phyloP scores from a whole-genome alignment of 306 rosid species.

The Rubus idaeus region DNA sequence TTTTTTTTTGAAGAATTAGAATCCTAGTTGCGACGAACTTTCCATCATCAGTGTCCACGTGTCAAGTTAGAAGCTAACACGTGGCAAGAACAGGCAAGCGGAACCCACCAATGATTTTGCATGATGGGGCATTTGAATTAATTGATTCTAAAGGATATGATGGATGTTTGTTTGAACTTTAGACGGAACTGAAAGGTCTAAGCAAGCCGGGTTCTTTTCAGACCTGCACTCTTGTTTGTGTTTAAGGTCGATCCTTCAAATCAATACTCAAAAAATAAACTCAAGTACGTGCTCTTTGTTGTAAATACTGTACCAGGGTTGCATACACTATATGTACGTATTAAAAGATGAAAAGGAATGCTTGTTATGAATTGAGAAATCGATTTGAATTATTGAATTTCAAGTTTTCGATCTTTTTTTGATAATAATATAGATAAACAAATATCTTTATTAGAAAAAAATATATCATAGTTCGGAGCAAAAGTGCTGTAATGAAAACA shows the following conservation, averaged over 20 bases:
- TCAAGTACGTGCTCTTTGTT: not conserved
- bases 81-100: conserved; percentile 22
- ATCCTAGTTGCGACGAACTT: conserved; percentile 1
- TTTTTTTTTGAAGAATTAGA: too few relatives aligned
- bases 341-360: too few relatives aligned
- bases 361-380: too few relatives aligned
- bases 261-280: too few relatives aligned
- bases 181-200: not conserved
- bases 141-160: conserved; percentile 37
- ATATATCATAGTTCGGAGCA: not conserved
- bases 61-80: conserved; percentile 22
- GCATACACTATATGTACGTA: too few relatives aligned
- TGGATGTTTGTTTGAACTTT: not conserved
- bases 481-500: not conserved
- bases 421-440: too few relatives aligned
- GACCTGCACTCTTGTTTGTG: not conserved
- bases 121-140: conserved; percentile 50
- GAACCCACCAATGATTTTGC: conserved; percentile 61
- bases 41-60: not conserved
- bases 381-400: too few relatives aligned
- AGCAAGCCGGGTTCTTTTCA: not conserved
- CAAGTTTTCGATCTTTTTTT: too few relatives aligned
- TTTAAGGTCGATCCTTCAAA: not conserved
- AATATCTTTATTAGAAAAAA: too few relatives aligned
- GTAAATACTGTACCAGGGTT: not conserved